Evolutionary conservation across 306 rosid genomes (phyloP).

Genomic region (Urtica urens): DNA sequence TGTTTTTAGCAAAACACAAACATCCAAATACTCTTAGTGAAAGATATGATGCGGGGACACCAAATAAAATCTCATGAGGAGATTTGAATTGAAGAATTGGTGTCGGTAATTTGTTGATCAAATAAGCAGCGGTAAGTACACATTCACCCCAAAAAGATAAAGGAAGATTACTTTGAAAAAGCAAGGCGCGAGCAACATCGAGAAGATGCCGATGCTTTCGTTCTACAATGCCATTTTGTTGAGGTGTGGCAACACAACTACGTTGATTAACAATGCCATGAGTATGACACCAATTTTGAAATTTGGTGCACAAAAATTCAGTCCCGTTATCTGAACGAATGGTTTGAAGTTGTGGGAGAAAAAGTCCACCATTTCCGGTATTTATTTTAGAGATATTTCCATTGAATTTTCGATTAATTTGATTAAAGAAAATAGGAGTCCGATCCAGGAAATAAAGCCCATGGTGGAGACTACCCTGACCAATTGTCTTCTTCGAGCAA

Average conservation of each 20-base stretch:
- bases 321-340: slow-evolving; percentile 3
- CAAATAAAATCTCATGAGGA: slow-evolving; percentile 4
- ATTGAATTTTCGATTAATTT: too few relatives aligned
- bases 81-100: neutral
- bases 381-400: too few relatives aligned
- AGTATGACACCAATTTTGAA: too few relatives aligned
- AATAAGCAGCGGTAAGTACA: neutral
- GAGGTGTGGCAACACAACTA: neutral
- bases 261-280: too few relatives aligned
- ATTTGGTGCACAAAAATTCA: neutral
- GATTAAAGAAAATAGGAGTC: too few relatives aligned
- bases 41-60: neutral
- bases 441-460: too few relatives aligned
- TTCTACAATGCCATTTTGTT: slow-evolving; percentile 5
- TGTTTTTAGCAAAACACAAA: too few relatives aligned
- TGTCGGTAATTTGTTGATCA: neutral
- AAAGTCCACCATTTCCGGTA: too few relatives aligned
- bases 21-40: neutral
- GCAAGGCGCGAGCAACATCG: slow-evolving; percentile 1
- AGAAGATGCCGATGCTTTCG: neutral
- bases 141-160: slow-evolving; percentile 1
- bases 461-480: neutral
- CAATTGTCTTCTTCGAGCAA: neutral
- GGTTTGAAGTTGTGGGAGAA: too few relatives aligned
- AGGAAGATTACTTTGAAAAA: neutral